A percentile compares a stretch with the other conserved stretches of the same genome.
These are phyloP conservation scores for Naganishia friedmannii DNA, from an alignment of 768 basidiomycete species.

Conservation along the genomic window DNA sequence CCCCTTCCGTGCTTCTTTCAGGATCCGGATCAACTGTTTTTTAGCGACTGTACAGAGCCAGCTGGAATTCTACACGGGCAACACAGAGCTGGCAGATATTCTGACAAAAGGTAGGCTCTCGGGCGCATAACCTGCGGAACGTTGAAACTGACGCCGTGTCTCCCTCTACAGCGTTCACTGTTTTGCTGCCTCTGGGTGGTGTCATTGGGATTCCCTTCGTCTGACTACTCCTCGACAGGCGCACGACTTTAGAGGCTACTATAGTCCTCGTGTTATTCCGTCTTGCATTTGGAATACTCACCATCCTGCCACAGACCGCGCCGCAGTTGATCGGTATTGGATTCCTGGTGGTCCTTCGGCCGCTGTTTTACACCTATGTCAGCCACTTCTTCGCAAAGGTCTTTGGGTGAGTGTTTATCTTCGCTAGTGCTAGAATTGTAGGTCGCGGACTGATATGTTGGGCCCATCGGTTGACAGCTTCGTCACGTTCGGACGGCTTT, in stretches of 20 bases:
- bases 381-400: conserved; percentile 40
- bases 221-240: conserved; percentile 42
- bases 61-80: conserved; percentile 48
- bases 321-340: conserved; percentile 48
- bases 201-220: conserved; percentile 49
- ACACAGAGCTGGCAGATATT: conserved; percentile 40
- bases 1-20: neutral
- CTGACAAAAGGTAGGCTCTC: conserved; percentile 39
- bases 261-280: conserved; percentile 45
- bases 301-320: conserved; percentile 37
- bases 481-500: conserved; percentile 53
- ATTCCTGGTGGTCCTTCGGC: conserved; percentile 49
- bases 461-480: conserved; percentile 34
- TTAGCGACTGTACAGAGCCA: conserved; percentile 50
- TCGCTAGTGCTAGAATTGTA: neutral
- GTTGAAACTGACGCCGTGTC: neutral
- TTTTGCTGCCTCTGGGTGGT: conserved; percentile 53
- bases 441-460: conserved; percentile 22
- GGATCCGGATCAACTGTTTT: conserved; percentile 53
- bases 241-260: conserved; percentile 37
- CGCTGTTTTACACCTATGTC: conserved; percentile 52
- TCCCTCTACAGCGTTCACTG: conserved; percentile 46
- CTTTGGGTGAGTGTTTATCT: conserved; percentile 30
- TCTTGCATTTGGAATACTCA: conserved; percentile 45
- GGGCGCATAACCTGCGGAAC: neutral